Evolutionary conservation across 352 stramenopile genomes (phyloP).

Genomic region (Globisporangium uncinulatum): DNA sequence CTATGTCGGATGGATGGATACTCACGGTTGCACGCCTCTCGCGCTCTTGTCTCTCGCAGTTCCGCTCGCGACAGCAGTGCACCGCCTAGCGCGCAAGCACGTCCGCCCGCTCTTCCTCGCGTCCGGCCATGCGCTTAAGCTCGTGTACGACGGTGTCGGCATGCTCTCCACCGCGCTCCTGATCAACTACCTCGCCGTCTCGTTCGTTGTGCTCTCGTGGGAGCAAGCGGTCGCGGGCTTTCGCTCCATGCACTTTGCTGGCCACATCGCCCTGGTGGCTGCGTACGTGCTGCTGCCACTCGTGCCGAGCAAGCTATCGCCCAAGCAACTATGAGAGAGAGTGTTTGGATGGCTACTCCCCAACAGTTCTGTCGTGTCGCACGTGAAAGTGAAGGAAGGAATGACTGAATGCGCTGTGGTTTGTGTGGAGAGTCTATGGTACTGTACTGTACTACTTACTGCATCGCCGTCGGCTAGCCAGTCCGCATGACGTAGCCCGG

Average conservation of each 20-base stretch:
- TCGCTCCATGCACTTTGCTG: constrained; percentile 48
- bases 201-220: constrained; percentile 71
- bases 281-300: constrained; percentile 66
- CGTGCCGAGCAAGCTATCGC: constrained; percentile 44
- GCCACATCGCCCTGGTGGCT: constrained; percentile 42
- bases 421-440: too few species aligned
- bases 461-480: neutral
- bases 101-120: constrained; percentile 53
- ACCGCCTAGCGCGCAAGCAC: constrained; percentile 45
- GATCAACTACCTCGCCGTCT: constrained; percentile 69
- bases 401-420: too few species aligned
- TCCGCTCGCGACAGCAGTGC: constrained; percentile 59
- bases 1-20: too few species aligned
- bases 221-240: constrained; percentile 41
- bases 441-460: too few species aligned
- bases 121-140: constrained; percentile 23
- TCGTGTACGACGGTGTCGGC: constrained; percentile 52
- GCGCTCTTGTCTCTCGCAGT: constrained; percentile 9
- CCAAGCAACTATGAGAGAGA: constrained; percentile 30
- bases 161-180: constrained; percentile 49
- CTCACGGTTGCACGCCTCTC: too few species aligned
- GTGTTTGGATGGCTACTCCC: too few species aligned
- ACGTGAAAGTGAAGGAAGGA: too few species aligned
- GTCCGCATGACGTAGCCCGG: constrained; percentile 24
- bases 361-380: too few species aligned